phyloP scores from a whole-genome alignment of 2,329 filamentous ascomycete genomes.

The Hypoxylon sp. region DNA sequence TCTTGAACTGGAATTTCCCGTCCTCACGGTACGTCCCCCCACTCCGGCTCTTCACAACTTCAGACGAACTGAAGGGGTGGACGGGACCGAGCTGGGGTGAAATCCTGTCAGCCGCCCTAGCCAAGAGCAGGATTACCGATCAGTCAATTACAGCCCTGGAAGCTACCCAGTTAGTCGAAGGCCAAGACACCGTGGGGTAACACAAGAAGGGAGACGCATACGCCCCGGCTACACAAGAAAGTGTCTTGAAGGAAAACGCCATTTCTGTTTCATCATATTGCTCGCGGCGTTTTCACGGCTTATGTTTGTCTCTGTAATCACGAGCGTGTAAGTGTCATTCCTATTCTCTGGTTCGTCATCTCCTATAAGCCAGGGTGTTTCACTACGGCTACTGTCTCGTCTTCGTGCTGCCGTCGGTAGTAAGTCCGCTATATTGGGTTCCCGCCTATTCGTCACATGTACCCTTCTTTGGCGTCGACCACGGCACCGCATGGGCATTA shows the following conservation, averaged over 20 bases:
- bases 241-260: neutral
- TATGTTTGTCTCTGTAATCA: conserved; percentile 4
- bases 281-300: neutral
- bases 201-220: conserved; percentile 4
- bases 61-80: neutral
- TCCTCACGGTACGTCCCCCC: conserved; percentile 8
- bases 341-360: conserved; percentile 16
- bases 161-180: conserved; percentile 1
- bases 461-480: neutral
- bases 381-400: conserved; percentile 5
- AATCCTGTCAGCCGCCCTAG: conserved; percentile 36
- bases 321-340: conserved; percentile 1
- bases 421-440: neutral
- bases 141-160: conserved; percentile 24
- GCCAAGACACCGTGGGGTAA: conserved; percentile 28
- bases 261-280: conserved; percentile 10
- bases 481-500: conserved; percentile 4
- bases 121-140: conserved; percentile 22
- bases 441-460: conserved; percentile 16
- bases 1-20: conserved; percentile 5
- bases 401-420: neutral
- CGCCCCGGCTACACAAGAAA: neutral
- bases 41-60: neutral
- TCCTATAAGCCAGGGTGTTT: conserved; percentile 4
- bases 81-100: conserved; percentile 24